These are phyloP conservation scores for Neoboletus brunneissimus DNA, from an alignment of 768 basidiomycete genomes.

Conservation along the genomic window DNA sequence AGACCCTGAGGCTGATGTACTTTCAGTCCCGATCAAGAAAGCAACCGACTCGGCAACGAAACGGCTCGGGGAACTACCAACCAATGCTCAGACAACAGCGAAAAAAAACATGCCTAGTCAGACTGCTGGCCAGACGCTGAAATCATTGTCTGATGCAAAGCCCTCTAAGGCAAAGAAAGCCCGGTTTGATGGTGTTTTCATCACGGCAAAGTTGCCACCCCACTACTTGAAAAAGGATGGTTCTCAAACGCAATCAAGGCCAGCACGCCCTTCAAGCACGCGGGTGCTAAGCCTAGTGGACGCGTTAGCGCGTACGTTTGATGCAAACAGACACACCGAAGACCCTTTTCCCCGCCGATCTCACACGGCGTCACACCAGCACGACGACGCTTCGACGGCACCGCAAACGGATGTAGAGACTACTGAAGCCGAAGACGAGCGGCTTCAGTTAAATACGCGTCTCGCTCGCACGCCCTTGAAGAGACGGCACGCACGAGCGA, in stretches of 20 bases:
- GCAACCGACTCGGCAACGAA: background rate
- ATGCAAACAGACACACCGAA: slow-evolving; percentile 24
- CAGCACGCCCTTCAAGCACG: background rate
- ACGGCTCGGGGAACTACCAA: background rate
- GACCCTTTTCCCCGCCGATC: background rate
- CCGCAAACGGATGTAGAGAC: slow-evolving; percentile 21
- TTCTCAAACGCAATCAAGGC: background rate
- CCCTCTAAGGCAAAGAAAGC: slow-evolving; percentile 12
- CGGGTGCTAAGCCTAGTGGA: slow-evolving; percentile 17
- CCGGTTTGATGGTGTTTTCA: slow-evolving; percentile 26
- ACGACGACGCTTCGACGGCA: slow-evolving; percentile 1
- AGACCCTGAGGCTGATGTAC: slow-evolving; percentile 12
- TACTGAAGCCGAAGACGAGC: slow-evolving; percentile 25
- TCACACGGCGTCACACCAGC: background rate
- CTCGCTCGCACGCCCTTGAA: slow-evolving; percentile 8
- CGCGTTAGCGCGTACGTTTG: slow-evolving; percentile 25
- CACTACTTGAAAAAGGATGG: background rate
- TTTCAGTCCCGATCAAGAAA: background rate
- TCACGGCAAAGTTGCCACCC: slow-evolving; percentile 8
- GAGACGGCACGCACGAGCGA: background rate
- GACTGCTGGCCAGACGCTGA: background rate
- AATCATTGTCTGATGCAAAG: background rate
- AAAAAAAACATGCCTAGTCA: background rate
- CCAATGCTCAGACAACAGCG: background rate
- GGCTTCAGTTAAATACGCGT: slow-evolving; percentile 6